These are phyloP conservation scores for Myxozyma geophila DNA, from an alignment of 805 yeast genomes.

Conservation along the genomic window DNA sequence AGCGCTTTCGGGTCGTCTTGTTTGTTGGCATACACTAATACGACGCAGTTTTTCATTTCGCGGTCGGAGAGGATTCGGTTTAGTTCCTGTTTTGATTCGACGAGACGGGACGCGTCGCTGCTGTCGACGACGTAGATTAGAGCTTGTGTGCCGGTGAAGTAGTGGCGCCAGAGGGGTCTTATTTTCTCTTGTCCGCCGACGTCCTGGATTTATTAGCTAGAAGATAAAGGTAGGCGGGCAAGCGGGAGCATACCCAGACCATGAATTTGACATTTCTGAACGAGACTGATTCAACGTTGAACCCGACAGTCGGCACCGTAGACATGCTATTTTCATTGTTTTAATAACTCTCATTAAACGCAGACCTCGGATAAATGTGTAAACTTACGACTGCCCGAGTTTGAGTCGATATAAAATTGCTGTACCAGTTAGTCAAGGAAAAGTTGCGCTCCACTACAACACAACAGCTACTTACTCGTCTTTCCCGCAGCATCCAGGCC, in stretches of 20 bases:
- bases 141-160: slow-evolving; percentile 98
- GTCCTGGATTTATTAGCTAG: slow-evolving; percentile 56
- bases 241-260: slow-evolving; percentile 59
- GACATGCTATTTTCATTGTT: slow-evolving; percentile 50
- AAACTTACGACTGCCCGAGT: slow-evolving; percentile 26
- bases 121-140: slow-evolving; percentile 97
- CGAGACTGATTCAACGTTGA: slow-evolving; percentile 84
- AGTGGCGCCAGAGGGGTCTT: slow-evolving; percentile 98
- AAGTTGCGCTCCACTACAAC: background rate
- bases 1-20: slow-evolving; percentile 99
- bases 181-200: slow-evolving; percentile 99
- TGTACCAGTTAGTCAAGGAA: background rate
- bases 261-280: slow-evolving; percentile 80
- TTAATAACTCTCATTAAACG: background rate
- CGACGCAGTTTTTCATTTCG: slow-evolving; percentile 93
- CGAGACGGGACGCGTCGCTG: slow-evolving; percentile 95
- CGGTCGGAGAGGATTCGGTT: slow-evolving; percentile 98
- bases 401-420: slow-evolving; percentile 76
- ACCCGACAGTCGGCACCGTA: slow-evolving; percentile 71
- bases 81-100: slow-evolving; percentile 97
- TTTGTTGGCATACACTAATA: slow-evolving; percentile 96
- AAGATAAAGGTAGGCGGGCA: background rate
- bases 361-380: too few relatives aligned
- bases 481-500: slow-evolving; percentile 92
- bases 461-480: slow-evolving; percentile 38